Base-by-base conservation (phyloP, 2,329 filamentous ascomycete species). In the Nigrograna mackinnonii region DNA sequence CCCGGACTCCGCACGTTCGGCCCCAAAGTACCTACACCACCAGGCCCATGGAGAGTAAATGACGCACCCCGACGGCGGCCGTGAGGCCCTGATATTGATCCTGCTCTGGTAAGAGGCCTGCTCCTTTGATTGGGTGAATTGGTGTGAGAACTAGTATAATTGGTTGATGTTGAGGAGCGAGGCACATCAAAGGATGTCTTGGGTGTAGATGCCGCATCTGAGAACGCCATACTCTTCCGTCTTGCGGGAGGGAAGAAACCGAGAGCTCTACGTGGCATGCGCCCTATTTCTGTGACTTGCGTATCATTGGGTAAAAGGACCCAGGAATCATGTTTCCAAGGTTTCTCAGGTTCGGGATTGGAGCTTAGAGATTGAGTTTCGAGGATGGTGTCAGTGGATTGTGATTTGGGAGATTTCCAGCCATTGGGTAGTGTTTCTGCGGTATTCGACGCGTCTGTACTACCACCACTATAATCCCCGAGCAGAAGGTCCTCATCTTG, bases 201-300 rank as follows among this genome's bases (percentile, higher is more conserved):
- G 6, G 87, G 87, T 2, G 86, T 89, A 82, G n/a, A n/a, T n/a
- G 38, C 84, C 54, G 71, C 69, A 47, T 73, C 73, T 3, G 87
- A 87, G 39, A 80, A 79, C 1, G 84, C 84, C 55, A 79, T 75
- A 49, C 87, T 94, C 84, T 94, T 94, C 83, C 91, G 89, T 62
- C 91, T 79, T 16, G 91, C 82, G 6, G 91, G 91, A 3, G 92
- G 92, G 61, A 97, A 97, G 70, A 92, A 97, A 18, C 91, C 92
- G 33, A 96, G 78, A 2, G 86, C 80, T 68, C 85, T 84, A 43
- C 89, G 84, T 17, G 90, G 84, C 44, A 97, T 83, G 21, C 94
- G 84, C 13, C 85, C 90, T 52, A 99, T 94, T 66, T 96, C 89
- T 18, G 94, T 84, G 1, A 89, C 85, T 18, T 84, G 78, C 13